Conservation (phyloP, 352 stramenopile species). For the Elongisporangium senticosum region DNA sequence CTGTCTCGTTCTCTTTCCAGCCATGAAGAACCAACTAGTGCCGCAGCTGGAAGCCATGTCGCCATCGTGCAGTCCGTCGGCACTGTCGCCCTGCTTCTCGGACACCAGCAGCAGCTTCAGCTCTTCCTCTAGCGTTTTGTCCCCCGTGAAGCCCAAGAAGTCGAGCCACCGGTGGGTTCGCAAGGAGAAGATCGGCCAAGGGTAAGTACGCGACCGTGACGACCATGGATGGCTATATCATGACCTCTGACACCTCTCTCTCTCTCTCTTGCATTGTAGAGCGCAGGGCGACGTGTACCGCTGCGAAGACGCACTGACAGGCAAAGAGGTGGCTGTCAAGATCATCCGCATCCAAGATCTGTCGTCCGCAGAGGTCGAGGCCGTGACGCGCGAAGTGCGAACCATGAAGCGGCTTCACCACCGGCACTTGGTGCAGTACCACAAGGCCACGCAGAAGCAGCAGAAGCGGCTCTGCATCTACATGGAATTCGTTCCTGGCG, state of each 20-base stretch:
- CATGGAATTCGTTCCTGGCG: slow-evolving; percentile 84
- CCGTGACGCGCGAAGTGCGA: slow-evolving; percentile 58
- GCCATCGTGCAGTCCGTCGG: slow-evolving; percentile 6
- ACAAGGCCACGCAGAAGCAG: slow-evolving; percentile 57
- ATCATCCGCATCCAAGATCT: slow-evolving; percentile 59
- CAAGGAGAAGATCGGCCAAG: slow-evolving; percentile 80
- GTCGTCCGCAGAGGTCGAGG: slow-evolving; percentile 38
- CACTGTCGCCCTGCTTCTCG: slow-evolving; percentile 23
- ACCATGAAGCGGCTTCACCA: slow-evolving; percentile 65
- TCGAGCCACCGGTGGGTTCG: slow-evolving; percentile 31
- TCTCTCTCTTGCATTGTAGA: slow-evolving; percentile 7
- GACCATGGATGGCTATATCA: background rate
- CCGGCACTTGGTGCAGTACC: slow-evolving; percentile 56
- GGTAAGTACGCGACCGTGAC: slow-evolving; percentile 19
- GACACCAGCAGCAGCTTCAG: slow-evolving; percentile 16
- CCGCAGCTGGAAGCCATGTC: background rate
- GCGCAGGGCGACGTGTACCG: slow-evolving; percentile 72
- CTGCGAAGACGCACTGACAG: slow-evolving; percentile 47
- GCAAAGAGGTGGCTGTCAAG: slow-evolving; percentile 57
- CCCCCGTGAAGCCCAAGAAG: slow-evolving; percentile 12
- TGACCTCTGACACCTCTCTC: slow-evolving; percentile 2
- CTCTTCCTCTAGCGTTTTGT: slow-evolving; percentile 17
- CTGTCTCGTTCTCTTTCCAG: background rate
- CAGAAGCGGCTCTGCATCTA: slow-evolving; percentile 66
- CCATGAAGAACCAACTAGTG: background rate